Conservation (phyloP, 2,329 filamentous ascomycete genomes). For the Colletotrichum paranaense region DNA sequence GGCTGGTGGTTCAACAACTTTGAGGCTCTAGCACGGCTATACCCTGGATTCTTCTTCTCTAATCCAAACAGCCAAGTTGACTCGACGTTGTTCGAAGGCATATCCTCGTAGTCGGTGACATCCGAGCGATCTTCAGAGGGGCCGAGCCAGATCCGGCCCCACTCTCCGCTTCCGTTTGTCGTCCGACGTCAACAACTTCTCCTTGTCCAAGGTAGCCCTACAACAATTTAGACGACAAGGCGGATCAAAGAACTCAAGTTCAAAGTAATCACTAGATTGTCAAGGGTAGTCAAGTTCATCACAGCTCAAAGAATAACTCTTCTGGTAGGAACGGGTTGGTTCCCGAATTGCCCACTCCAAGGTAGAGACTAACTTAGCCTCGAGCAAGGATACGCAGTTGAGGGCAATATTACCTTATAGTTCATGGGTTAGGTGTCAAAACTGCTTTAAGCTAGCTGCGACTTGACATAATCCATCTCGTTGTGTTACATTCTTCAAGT, state of each 20-base stretch:
- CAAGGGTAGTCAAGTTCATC: not conserved
- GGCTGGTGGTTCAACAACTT: not conserved
- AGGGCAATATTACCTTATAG: not conserved
- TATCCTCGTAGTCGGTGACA: conserved; percentile 9
- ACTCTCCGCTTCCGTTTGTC: not conserved
- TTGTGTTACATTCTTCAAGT: not conserved
- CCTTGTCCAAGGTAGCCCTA: not conserved
- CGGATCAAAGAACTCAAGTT: not conserved
- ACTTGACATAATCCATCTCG: not conserved
- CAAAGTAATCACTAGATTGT: not conserved
- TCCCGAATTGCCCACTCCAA: not conserved
- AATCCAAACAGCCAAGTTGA: not conserved
- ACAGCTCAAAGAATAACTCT: not conserved
- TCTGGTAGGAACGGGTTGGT: not conserved
- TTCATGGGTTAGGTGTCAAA: not conserved
- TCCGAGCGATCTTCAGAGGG: conserved; percentile 20
- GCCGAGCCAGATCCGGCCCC: conserved; percentile 19
- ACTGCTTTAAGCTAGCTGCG: not conserved
- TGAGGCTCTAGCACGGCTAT: not conserved
- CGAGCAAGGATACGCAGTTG: not conserved
- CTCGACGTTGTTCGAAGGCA: not conserved
- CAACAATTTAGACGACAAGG: not conserved
- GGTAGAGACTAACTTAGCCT: not conserved
- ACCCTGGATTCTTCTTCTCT: not conserved
- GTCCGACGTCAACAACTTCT: not conserved